phyloP scores from a whole-genome alignment of 2,329 filamentous ascomycete species.

The Emericellopsis cladophorae region DNA sequence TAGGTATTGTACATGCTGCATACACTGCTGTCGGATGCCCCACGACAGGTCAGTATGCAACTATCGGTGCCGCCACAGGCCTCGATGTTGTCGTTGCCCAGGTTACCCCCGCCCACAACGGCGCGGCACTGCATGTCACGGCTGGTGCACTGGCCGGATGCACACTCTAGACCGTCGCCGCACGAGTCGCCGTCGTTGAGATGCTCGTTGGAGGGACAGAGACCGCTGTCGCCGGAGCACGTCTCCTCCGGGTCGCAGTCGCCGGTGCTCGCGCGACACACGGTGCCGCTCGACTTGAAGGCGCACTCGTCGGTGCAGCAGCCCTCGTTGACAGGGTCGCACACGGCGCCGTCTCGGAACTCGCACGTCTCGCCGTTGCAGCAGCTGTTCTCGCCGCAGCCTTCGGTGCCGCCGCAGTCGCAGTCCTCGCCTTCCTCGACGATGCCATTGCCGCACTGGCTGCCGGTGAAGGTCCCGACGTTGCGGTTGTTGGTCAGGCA shows the following conservation, averaged over 20 bases:
- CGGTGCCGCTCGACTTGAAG: slow-evolving; percentile 50
- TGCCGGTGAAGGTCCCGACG: slow-evolving; percentile 68
- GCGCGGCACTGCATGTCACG: slow-evolving; percentile 81
- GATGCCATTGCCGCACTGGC: slow-evolving; percentile 91
- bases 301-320: slow-evolving; percentile 61
- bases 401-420: slow-evolving; percentile 71
- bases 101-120: slow-evolving; percentile 59
- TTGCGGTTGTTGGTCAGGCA: slow-evolving; percentile 82
- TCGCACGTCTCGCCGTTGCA: slow-evolving; percentile 81
- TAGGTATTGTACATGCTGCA: slow-evolving; percentile 78
- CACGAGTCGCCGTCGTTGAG: slow-evolving; percentile 60
- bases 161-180: slow-evolving; percentile 61
- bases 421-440: slow-evolving; percentile 91
- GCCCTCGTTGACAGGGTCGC: slow-evolving; percentile 71
- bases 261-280: slow-evolving; percentile 73
- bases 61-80: slow-evolving; percentile 57
- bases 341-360: slow-evolving; percentile 63
- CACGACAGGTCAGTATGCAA: slow-evolving; percentile 67
- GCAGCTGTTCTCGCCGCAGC: slow-evolving; percentile 66
- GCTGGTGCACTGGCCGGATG: slow-evolving; percentile 89
- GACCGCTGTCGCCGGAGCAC: slow-evolving; percentile 59
- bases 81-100: slow-evolving; percentile 67
- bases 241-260: slow-evolving; percentile 75
- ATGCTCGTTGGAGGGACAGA: slow-evolving; percentile 63
- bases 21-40: slow-evolving; percentile 46